Evolutionary conservation across 176 grass and related monocot genomes (phyloP), one percentile per base, ranked within the genome.

Genomic region (Aegilops longissima): DNA sequence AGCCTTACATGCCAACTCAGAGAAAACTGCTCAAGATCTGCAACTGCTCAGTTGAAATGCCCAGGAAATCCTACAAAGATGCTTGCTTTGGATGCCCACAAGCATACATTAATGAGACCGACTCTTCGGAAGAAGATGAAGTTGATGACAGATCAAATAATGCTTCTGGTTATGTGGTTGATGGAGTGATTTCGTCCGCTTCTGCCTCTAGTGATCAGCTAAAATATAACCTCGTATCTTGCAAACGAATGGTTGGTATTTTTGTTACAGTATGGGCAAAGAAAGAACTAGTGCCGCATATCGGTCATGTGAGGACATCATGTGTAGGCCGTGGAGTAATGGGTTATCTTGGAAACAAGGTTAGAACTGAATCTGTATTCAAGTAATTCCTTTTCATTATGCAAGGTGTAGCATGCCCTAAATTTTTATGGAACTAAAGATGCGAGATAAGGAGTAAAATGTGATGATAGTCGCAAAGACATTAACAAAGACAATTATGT

Each of bases 181-280:
- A 88, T 25, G 88, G 71, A 33, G 84, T 85, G 80, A 44, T 39
- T 75, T 91, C 67, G 27, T 66, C 77, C 27, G 44, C 72, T 87
- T 86, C 94, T 80, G 20, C 87, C 9, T 82, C 86, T 70, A 89
- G 87, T 69, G 87, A 91, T 44, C 90, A 93, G 70, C 89, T 86
- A 67, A 97, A 89, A 84, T 98, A 96, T 81, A 94, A 87, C 51
- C 93, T 96, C n/a, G 81, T 98, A 79, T 89, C 93, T 61, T 89
- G 92, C 89, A 98, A 98, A 85, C 91, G 95, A 71, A 94, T 98
- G 93, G 96, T 98, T 82, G 96, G 96, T 44, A 96, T 98, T 78
- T 98, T 98, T 84, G 82, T 95, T 12, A 94, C 85, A 10, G 88
- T 98, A 24, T 98, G 96, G 96, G 86, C 89, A 64, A 94, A 95